Percentiles rank a stretch among this genome's conserved stretches.
Evolutionary conservation across 176 grass and related monocot species (phyloP).

Genomic region (Cymbopogon citratus): DNA sequence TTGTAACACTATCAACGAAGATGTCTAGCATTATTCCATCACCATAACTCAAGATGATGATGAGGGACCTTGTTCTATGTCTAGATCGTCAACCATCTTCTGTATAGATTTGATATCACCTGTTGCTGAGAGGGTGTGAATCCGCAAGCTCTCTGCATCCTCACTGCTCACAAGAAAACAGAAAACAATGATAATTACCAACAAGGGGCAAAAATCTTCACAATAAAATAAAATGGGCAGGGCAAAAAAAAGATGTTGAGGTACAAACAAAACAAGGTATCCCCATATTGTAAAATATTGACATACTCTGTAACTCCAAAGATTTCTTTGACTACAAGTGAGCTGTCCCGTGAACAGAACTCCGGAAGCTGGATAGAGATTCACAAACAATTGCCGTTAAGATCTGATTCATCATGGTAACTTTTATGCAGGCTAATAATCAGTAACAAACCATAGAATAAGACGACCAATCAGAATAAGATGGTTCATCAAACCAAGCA

Average conservation of each 20-base stretch:
- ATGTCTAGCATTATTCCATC: conserved; percentile 1
- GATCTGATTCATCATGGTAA: not conserved
- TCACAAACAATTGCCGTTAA: conserved; percentile 18
- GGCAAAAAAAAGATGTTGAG: not conserved
- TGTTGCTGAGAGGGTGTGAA: conserved; percentile 50
- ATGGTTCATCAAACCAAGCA: not conserved
- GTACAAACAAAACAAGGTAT: conserved; percentile 10
- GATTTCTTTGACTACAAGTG: conserved; percentile 86
- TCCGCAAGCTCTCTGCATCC: conserved; percentile 75
- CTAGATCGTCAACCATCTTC: conserved; percentile 72
- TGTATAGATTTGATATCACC: conserved; percentile 73
- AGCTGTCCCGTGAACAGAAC: conserved; percentile 74
- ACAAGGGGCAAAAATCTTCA: not conserved
- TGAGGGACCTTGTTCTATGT: conserved; percentile 18
- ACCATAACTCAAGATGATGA: conserved; percentile 29
- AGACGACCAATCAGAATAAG: not conserved
- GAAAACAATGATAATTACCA: not conserved
- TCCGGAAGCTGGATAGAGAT: conserved; percentile 72
- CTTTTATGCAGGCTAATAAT: not conserved
- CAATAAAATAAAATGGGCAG: not conserved
- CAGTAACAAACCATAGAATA: not conserved
- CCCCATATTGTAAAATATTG: not conserved
- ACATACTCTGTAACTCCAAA: conserved; percentile 97
- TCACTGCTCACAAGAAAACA: conserved; percentile 55
- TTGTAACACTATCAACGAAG: not conserved